These are phyloP conservation scores for Ophiostoma populinum DNA, from an alignment of 2,329 filamentous ascomycete genomes.

Conservation along the genomic window DNA sequence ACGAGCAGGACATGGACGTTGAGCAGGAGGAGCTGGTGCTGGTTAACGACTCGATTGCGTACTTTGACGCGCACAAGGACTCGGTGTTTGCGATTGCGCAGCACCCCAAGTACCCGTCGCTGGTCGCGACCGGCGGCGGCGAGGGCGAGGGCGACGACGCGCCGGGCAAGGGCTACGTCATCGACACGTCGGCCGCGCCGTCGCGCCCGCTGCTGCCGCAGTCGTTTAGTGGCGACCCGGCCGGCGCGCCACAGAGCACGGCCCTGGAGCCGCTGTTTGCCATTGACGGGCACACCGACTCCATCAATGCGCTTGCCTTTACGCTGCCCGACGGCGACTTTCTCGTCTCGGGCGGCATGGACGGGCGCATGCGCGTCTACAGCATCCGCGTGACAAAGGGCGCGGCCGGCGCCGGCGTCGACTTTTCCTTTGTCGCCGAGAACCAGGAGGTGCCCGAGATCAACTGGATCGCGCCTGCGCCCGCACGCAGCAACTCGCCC, in stretches of 20 bases:
- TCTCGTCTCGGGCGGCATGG: slow-evolving; percentile 71
- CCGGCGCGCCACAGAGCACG: slow-evolving; percentile 27
- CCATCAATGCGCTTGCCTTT: slow-evolving; percentile 72
- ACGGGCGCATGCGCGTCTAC: slow-evolving; percentile 65
- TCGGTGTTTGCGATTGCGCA: slow-evolving; percentile 91
- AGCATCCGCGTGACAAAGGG: slow-evolving; percentile 26
- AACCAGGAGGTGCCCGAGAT: slow-evolving; percentile 86
- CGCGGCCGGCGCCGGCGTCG: slow-evolving; percentile 18
- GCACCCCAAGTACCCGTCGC: slow-evolving; percentile 60
- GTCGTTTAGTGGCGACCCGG: slow-evolving; percentile 52
- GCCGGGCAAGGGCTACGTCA: slow-evolving; percentile 68
- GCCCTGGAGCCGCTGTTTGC: slow-evolving; percentile 49
- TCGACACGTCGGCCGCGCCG: slow-evolving; percentile 52
- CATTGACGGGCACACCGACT: slow-evolving; percentile 83
- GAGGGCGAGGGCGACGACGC: slow-evolving; percentile 40
- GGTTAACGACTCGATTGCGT: slow-evolving; percentile 82
- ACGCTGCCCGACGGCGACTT: slow-evolving; percentile 71
- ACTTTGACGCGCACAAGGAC: slow-evolving; percentile 82
- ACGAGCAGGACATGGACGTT: not conserved
- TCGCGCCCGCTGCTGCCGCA: slow-evolving; percentile 53
- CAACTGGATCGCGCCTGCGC: slow-evolving; percentile 73
- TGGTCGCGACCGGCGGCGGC: slow-evolving; percentile 74
- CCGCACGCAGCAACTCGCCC: slow-evolving; percentile 42
- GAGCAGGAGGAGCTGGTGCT: slow-evolving; percentile 56
- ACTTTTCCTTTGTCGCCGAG: slow-evolving; percentile 50